Evolutionary conservation across 176 grass and related monocot genomes (phyloP), one percentile per base, ranked within the genome.

Genomic region (Triticum urartu): DNA sequence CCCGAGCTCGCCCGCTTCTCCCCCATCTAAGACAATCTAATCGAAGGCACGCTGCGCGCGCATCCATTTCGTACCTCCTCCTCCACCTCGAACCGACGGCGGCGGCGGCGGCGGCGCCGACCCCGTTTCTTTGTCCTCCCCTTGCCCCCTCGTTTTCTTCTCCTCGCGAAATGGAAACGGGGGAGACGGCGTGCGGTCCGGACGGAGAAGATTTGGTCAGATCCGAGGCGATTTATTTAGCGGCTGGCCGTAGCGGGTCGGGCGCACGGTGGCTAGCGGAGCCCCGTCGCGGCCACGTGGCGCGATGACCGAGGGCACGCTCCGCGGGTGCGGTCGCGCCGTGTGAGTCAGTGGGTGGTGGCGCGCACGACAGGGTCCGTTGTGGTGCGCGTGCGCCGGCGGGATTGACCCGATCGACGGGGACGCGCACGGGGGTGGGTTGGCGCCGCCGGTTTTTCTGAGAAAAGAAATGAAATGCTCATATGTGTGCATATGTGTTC

Each of bases 211-310:
- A 64, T 64, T 81, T 72, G 90, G 90, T 42, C 86, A 82, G 90
- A 88, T 91, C 78, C 90, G 78, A 91, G 83, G 82, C 70, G 24
- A 78, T 88, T 88, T 91, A 88, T 85, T 78, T 54, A 65, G 82
- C 24, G 7, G 1, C 35, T 33, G 0, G 28, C 39, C 2, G 64
- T 81, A 85, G 15, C 71, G 90, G 90, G 90, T 88, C 82, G 64
- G 82, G 32, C 26, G 3, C 48, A 15, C 36, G 43, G 47, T 3
- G 10, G 54, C 43, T 72, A 83, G 24, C 79, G 88, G 79, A 34
- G 79, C 79, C 45, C 80, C 66, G 65, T 14, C 0, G 3, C 20
- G 10, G 38, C 6, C 68, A 80, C 89, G 85, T 80, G 89, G 80
- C 85, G 47, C 25, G 67, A 75, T 52, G 80, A 87, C 80, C 58